These are phyloP conservation scores for Tolypocladium paradoxum DNA, from an alignment of 2,329 filamentous ascomycete genomes.

Conservation along the genomic window DNA sequence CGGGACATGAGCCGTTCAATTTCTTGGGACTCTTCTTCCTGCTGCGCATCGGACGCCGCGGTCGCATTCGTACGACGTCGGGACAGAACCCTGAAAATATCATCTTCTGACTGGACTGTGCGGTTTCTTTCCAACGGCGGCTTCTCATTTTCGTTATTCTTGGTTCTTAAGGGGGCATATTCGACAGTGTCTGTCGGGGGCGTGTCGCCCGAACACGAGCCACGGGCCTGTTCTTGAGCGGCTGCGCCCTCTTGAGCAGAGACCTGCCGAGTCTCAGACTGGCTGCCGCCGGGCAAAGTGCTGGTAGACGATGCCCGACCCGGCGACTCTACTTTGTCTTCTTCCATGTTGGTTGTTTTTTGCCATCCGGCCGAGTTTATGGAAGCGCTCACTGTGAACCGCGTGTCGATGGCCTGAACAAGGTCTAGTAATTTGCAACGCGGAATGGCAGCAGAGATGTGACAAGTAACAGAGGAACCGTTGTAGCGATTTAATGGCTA, in stretches of 20 bases:
- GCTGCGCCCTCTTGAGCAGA: too few relatives aligned
- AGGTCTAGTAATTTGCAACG: not conserved
- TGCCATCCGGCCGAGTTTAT: not conserved
- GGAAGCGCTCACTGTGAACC: not conserved
- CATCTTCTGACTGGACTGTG: conserved; percentile 33
- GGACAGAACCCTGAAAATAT: conserved; percentile 38
- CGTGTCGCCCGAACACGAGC: not conserved
- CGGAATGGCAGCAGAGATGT: not conserved
- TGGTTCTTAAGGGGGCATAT: not conserved
- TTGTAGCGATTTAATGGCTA: not conserved
- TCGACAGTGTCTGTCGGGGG: not conserved
- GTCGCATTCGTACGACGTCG: conserved; percentile 32
- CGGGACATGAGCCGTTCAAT: conserved; percentile 54
- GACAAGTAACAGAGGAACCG: not conserved
- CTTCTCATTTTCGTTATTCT: not conserved
- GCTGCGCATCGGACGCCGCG: conserved; percentile 18
- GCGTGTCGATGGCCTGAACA: not conserved
- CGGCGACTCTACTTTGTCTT: not conserved
- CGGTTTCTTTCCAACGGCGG: conserved; percentile 10
- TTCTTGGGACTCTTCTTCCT: conserved; percentile 33
- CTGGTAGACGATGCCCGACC: not conserved
- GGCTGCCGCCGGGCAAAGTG: not conserved
- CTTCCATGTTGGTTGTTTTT: not conserved
- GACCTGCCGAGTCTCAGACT: not conserved
- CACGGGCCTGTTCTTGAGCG: not conserved